Evolutionary conservation across 1,284 basidiomycete species (phyloP).

Genomic region (Sporisorium reilianum): DNA sequence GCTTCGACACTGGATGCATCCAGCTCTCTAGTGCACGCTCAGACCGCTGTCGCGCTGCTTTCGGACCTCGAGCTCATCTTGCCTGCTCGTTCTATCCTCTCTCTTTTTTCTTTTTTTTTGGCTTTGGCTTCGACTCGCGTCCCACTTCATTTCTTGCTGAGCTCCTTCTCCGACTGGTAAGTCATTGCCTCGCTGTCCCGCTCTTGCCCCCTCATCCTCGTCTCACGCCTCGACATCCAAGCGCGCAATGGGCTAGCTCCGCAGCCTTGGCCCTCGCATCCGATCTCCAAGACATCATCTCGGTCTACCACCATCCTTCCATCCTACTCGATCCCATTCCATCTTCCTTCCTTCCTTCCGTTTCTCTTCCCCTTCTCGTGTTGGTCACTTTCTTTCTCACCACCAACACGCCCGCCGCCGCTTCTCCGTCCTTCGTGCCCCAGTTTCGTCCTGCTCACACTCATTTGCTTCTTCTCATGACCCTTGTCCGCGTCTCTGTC

Average conservation of each 20-base stretch:
- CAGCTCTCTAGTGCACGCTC: slow-evolving; percentile 1
- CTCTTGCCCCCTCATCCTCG: neutral
- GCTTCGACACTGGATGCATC: neutral
- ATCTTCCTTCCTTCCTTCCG: neutral
- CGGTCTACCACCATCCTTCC: slow-evolving; percentile 10
- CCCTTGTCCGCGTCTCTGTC: neutral
- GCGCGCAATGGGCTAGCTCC: neutral
- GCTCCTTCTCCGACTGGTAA: slow-evolving; percentile 5
- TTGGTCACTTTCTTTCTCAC: neutral
- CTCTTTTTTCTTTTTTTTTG: neutral
- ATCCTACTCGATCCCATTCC: neutral
- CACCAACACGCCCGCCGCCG: neutral
- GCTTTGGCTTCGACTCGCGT: slow-evolving; percentile 10
- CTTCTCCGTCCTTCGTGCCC: neutral
- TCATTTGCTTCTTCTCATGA: slow-evolving; percentile 14
- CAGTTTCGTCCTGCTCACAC: slow-evolving; percentile 14
- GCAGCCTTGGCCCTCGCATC: neutral
- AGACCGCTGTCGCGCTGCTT: slow-evolving; percentile 1
- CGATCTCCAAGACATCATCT: neutral
- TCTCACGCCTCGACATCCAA: neutral
- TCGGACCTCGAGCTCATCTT: neutral
- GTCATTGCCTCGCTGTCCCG: slow-evolving; percentile 1
- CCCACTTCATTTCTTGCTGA: slow-evolving; percentile 23
- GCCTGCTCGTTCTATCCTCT: slow-evolving; percentile 2
- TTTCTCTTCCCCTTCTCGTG: neutral